Base-by-base conservation (phyloP, 106 monocot species). In the Posidonia australis region DNA sequence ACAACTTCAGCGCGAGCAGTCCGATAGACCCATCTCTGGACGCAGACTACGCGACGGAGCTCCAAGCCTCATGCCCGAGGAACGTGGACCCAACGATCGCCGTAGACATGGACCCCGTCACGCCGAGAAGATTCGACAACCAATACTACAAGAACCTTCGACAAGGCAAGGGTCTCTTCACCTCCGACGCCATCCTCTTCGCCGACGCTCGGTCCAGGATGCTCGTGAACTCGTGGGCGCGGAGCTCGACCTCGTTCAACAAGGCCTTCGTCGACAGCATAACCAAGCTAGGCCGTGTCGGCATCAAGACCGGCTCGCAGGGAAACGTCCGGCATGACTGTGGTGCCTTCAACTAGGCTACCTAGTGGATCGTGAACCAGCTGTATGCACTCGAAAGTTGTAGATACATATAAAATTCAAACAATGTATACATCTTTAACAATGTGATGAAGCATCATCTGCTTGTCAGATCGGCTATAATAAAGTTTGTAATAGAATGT, bases 61-160 rank as follows among this genome's bases (percentile, higher is more conserved):
- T 89, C 10, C 66, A 51, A 12, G 30, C 3, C 2, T 60, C 71
- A 60, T 84, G 83, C 77, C 84, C 82, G 1, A 28, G 44, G 10
- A 52, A 65, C 43, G 77, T 74, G 14, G 69, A 80, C 70, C 76
- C 81, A 0, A 53, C 44, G 20, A 44, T 81, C 14, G 80, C 80
- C 46, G 70, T 90, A 41, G 29, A 70, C 62, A 67, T 83, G 72
- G 90, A 90, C 62, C 82, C 85, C 0, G 30, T 78, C 13, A 83
- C 82, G 2, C 85, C 90, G 9, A 60, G 57, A 10, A 45, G 28
- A 24, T 84, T 89, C 62, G 88, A 89, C 68, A 84, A 84, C 77
- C 81, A 77, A 57, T 89, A 89, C 77, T 89, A 24, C 75, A 72
- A 59, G 68, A 89, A 89, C 65, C 71, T 89, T 14, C 84, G 79